Evolutionary conservation across 352 stramenopile species (phyloP), one percentile per base, ranked within the genome.

Genomic region (Globisporangium carolinianum): DNA sequence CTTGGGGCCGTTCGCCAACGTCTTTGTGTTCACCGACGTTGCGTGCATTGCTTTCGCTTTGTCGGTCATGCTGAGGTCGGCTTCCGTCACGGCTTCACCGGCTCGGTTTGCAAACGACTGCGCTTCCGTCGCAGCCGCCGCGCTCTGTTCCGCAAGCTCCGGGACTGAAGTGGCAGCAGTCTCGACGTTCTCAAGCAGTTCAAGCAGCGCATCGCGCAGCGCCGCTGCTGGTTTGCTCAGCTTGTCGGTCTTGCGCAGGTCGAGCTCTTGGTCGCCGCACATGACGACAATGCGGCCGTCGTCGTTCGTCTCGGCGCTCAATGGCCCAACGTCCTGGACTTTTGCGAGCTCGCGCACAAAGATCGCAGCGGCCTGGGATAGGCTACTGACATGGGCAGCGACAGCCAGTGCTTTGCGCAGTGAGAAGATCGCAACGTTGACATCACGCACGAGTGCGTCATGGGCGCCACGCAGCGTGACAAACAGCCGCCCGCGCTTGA

Each of bases 131-230:
- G 61, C 38, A 39, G 82, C 78, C 2, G 68, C 52, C 6, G 64
- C 61, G 6, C 65, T 72, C 62, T 77, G 65, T 37, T 78, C 68
- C 9, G 58, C 63, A 15, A 84, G 66, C 47, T 79, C 75, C 1
- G 75, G 75, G 36, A 84, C 66, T 4, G 72, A 81, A 7, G 58
- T 73, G 32, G 62, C 75, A 0, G 75, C 75, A 0, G 70, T 79
- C 57, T 80, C 35, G 1, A 82, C 61, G 55, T 84, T 84, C 7
- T 84, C 72, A n/a, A 84, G 47, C 14, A 84, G 55, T 14, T 80
- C 75, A 6, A 74, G 63, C 32, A 84, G 52, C 24, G 75, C 75
- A 10, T 84, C 75, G 5, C 72, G 69, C n/a, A 84, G 66, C 51
- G 78, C 67, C 8, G 49, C 47, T 7, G 66, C 72, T 3, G 72